Percentiles rank a stretch among this genome's conserved stretches.
Conservation (phyloP, 805 yeast species). For the Pichia cephalocereana region DNA sequence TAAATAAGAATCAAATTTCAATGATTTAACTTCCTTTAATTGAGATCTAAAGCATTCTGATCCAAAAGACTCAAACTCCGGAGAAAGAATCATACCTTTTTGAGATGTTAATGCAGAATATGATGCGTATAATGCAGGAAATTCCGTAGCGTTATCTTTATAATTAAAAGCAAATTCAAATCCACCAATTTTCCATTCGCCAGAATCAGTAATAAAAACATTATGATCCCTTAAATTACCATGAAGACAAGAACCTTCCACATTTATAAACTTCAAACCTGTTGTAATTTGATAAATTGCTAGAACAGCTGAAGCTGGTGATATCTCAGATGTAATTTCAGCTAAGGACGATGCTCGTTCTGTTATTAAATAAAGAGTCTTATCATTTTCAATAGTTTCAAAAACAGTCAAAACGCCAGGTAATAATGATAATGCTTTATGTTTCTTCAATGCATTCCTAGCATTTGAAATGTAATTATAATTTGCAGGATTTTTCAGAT, state of each 20-base stretch:
- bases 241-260: constrained; percentile 49
- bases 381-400: constrained; percentile 58
- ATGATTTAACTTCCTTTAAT: constrained; percentile 20
- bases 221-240: constrained; percentile 48
- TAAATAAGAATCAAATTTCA: constrained; percentile 55
- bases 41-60: constrained; percentile 27
- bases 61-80: constrained; percentile 41
- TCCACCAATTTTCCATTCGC: constrained; percentile 83
- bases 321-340: constrained; percentile 20
- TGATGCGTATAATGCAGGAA: constrained; percentile 15
- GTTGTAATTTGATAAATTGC: constrained; percentile 50
- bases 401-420: constrained; percentile 61
- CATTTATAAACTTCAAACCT: constrained; percentile 49
- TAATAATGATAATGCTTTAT: constrained; percentile 45
- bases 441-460: constrained; percentile 34
- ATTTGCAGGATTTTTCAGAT: constrained; percentile 31
- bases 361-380: constrained; percentile 48
- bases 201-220: constrained; percentile 55
- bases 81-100: constrained; percentile 31
- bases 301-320: constrained; percentile 31
- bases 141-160: constrained; percentile 31
- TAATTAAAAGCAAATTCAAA: constrained; percentile 56
- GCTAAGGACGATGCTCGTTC: constrained; percentile 55
- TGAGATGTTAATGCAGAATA: constrained; percentile 19
- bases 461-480: constrained; percentile 29